Base-by-base conservation (phyloP, 495 filamentous ascomycete genomes). In the Staphylotrichum tortipilum region DNA sequence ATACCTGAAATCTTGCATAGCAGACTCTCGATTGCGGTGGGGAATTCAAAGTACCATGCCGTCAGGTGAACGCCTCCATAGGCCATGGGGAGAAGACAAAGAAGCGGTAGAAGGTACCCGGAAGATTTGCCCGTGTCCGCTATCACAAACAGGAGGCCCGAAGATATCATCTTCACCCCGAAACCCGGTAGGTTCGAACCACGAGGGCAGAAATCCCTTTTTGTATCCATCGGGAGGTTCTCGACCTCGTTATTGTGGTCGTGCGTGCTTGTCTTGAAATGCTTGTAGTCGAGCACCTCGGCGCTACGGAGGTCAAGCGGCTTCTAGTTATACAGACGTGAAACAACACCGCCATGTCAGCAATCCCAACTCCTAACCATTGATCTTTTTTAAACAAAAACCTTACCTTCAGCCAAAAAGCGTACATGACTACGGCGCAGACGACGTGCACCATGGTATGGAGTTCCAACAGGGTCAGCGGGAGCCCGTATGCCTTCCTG, bases 361-460 rank as follows among this genome's bases (percentile, higher is more conserved):
- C 11, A 10, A 28, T 5, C 26, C 26, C 26, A 2, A 10, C 26
- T 28, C 26, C 26, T 10, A 28, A 2, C n/a, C n/a, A n/a, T n/a
- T n/a, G n/a, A n/a, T n/a, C n/a, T n/a, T 14, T 1, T 5, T 4
- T 9, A 12, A 14, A 34, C n/a, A 12, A 14, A 12, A 12, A 4
- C 28, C 43, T 12, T 14, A 45, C 30, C 43, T 37, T 11, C 8
- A 47, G 19, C 53, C 56, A 59, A 9, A 62, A 41, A 0, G 40
- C 26, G 50, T 72, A 73, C 19, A 68, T 52, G 10, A 59, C 7
- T 1, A 69, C 19, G 11, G 68, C 62, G 41, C 67, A 69, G 9
- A 66, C 6, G 12, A 64, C 64, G 49, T 73, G 67, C 1, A 58
- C 64, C 12, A 70, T 37, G 1, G 61, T 65, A 54, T 69, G 63